Conservation (phyloP, 75 land plant genomes). For the Pinus albicaulis region DNA sequence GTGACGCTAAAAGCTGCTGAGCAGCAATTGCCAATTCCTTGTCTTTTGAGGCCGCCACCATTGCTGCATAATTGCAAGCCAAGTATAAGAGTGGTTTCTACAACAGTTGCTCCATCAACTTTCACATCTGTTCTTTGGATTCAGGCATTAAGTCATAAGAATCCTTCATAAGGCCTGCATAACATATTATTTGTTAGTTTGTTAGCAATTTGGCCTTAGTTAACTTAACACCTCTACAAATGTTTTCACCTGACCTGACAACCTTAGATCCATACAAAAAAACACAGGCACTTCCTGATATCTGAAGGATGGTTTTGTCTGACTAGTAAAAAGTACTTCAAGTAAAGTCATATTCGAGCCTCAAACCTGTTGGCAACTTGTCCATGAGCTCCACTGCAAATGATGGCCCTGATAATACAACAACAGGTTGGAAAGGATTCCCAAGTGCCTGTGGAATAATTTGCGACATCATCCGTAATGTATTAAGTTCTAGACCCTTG, state of each 20-base stretch:
- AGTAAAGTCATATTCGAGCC: not conserved
- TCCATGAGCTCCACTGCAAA: conserved; percentile 92
- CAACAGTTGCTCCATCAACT: conserved; percentile 12
- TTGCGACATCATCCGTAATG: conserved; percentile 93
- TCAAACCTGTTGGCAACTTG: conserved; percentile 79
- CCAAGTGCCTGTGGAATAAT: conserved; percentile 78
- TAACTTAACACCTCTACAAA: not conserved
- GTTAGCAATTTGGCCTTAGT: not conserved
- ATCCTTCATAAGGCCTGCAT: conserved; percentile 12
- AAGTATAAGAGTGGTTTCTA: conserved; percentile 6
- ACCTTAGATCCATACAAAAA: not conserved
- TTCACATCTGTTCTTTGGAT: conserved; percentile 3
- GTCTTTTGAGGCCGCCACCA: conserved; percentile 96
- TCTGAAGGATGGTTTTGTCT: not conserved
- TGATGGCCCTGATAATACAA: conserved; percentile 89
- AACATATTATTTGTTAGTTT: conserved; percentile 3
- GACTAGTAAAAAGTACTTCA: not conserved
- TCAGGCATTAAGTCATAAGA: conserved; percentile 1
- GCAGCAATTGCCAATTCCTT: conserved; percentile 74
- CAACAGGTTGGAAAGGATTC: conserved; percentile 81
- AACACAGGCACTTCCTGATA: not conserved
- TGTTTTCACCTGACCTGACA: not conserved
- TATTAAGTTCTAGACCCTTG: conserved; percentile 86
- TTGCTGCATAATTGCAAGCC: conserved; percentile 44
- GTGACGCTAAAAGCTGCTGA: conserved; percentile 88